A percentile compares a stretch with the other conserved stretches of the same genome.
Conservation (phyloP, 1,284 basidiomycete species). For the Boletellus sp. region DNA sequence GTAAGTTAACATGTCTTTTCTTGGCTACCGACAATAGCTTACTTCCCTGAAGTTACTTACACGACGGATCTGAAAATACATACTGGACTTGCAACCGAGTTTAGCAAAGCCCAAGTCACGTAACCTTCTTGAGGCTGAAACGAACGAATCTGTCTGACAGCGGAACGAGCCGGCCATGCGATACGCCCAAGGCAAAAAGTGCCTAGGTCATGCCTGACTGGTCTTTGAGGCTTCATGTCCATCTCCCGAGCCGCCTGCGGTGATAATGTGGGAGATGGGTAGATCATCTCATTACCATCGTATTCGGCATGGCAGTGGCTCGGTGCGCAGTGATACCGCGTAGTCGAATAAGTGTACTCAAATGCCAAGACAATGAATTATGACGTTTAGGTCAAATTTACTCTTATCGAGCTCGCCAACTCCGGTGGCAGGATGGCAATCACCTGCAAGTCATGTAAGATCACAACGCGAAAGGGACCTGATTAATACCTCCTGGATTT, state of each 20-base stretch:
- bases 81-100: background rate
- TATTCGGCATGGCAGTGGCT: conserved; percentile 12
- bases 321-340: conserved; percentile 2
- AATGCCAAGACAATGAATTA: conserved; percentile 9
- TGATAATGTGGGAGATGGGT: conserved; percentile 34
- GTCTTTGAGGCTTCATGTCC: conserved; percentile 48
- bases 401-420: conserved; percentile 26
- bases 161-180: conserved; percentile 58
- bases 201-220: conserved; percentile 26
- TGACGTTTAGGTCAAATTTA: conserved; percentile 5
- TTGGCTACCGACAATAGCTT: background rate
- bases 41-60: background rate
- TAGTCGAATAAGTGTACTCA: conserved; percentile 4
- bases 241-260: conserved; percentile 42
- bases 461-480: background rate
- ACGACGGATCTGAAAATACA: background rate
- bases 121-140: background rate
- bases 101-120: conserved; percentile 10
- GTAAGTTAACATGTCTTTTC: background rate
- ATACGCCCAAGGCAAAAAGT: conserved; percentile 9
- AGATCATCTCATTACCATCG: conserved; percentile 30
- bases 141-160: conserved; percentile 48
- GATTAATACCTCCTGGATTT: conserved; percentile 55
- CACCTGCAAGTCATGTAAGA: conserved; percentile 35
- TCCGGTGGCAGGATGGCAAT: conserved; percentile 44